Percentiles rank a stretch among this genome's conserved stretches.
Conservation (phyloP, 805 yeast species). For the Barnettozyma pratensis region DNA sequence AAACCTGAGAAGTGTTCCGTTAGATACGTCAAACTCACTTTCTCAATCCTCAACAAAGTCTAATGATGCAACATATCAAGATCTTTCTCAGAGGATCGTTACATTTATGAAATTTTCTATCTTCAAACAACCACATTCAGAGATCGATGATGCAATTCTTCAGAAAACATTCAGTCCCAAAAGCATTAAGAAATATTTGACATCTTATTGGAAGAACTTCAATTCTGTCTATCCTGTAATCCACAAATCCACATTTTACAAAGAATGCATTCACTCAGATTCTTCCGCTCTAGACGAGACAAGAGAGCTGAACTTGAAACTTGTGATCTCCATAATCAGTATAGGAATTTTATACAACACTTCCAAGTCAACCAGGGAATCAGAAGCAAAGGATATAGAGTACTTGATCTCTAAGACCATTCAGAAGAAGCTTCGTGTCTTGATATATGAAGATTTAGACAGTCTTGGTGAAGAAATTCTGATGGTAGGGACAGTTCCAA, state of each 20-base stretch:
- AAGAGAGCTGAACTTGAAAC: slow-evolving; percentile 5
- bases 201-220: slow-evolving; percentile 32
- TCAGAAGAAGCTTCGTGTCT: slow-evolving; percentile 18
- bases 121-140: neutral
- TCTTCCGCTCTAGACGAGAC: neutral
- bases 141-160: neutral
- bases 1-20: too few species aligned
- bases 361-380: too few species aligned
- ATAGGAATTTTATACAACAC: neutral
- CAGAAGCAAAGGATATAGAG: neutral
- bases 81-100: neutral
- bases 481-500: slow-evolving; percentile 10
- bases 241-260: slow-evolving; percentile 28
- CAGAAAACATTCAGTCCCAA: slow-evolving; percentile 2
- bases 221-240: slow-evolving; percentile 35
- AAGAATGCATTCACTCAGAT: neutral
- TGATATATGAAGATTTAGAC: slow-evolving; percentile 12
- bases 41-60: neutral
- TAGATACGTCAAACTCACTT: neutral
- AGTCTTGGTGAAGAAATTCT: slow-evolving; percentile 6
- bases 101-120: neutral
- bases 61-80: slow-evolving; percentile 1
- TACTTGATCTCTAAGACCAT: slow-evolving; percentile 5
- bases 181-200: slow-evolving; percentile 19
- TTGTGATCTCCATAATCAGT: slow-evolving; percentile 14